Evolutionary conservation across 192 early-diverging fungal genomes (phyloP), one percentile per base, ranked within the genome.

Genomic region (Thamnidium elegans): DNA sequence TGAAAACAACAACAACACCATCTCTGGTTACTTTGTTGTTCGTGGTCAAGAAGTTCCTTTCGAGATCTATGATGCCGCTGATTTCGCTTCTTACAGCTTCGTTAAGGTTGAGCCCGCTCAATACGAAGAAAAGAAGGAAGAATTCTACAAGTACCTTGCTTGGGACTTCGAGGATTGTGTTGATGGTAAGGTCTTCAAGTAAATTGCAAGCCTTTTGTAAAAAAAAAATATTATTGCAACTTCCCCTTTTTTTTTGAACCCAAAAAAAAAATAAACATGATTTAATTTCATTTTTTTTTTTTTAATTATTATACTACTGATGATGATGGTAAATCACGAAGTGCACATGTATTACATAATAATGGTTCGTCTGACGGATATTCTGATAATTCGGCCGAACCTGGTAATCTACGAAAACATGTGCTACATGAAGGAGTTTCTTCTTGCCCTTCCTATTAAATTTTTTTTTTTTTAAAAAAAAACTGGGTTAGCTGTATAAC

Each of bases 1-100:
- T 65, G 79, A 85, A 72, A 85, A 94, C 75, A 83, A 89, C 80
- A 82, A 90, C 70, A 96, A 92, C 88, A 77, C 81, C 78, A 96
- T 97, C 84, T 78, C 86, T 67, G 95, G 95, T 76, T 92, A 93
- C 91, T 97, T 94, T 80, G 87, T 97, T 23, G 84, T 95, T 79
- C 90, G 94, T 75, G 95, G 95, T 46, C 75, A 85, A 70, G 89
- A 86, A 65, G 76, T 94, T 63, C 92, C 93, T 19, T 81, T 79
- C 61, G 90, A 91, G 72, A 72, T 72, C 48, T 70, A 68, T 48
- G 94, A 96, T 69, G 84, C 92, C 34, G 82, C 93, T 64, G 94
- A 96, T 84, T 96, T 78, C 83, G 92, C 90, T 53, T 92, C 90
- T 42, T 97, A 86, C 87, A 78, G 67, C 66, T 97, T 93, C 81